Conservation (phyloP, 1,139 yeast species). For the Blastobotrys persicus region DNA sequence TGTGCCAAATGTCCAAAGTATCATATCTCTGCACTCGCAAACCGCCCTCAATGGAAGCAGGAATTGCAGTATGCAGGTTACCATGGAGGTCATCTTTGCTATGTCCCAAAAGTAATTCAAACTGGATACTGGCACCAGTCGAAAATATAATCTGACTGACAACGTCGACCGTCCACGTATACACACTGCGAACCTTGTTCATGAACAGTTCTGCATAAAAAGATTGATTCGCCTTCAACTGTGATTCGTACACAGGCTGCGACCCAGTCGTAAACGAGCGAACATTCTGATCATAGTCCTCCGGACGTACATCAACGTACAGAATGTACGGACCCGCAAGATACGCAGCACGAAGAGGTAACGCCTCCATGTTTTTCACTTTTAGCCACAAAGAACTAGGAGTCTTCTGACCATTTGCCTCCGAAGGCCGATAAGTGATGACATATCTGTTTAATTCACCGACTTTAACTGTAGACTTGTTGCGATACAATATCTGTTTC, state of each 20-base stretch:
- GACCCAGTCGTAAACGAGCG: constrained; percentile 65
- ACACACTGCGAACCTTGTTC: constrained; percentile 46
- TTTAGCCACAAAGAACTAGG: constrained; percentile 51
- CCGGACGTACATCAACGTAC: constrained; percentile 75
- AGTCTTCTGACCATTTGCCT: constrained; percentile 9
- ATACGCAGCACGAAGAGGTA: constrained; percentile 82
- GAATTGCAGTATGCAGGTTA: constrained; percentile 14
- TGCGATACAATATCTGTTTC: constrained; percentile 38
- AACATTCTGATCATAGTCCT: constrained; percentile 56
- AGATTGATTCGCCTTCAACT: constrained; percentile 67
- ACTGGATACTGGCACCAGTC: constrained; percentile 62
- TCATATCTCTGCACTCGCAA: constrained; percentile 53
- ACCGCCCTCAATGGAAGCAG: constrained; percentile 4
- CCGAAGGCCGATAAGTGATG: constrained; percentile 45
- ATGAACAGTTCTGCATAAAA: constrained; percentile 50
- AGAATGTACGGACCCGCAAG: constrained; percentile 87
- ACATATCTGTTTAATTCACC: constrained; percentile 58
- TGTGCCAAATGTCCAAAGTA: constrained; percentile 73
- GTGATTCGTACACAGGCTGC: constrained; percentile 73
- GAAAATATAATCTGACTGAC: constrained; percentile 80
- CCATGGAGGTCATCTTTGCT: constrained; percentile 43
- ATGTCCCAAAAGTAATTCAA: constrained; percentile 63
- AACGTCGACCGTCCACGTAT: constrained; percentile 84
- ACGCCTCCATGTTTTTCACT: constrained; percentile 68
- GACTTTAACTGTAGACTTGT: constrained; percentile 46